A percentile compares a stretch with the other conserved stretches of the same genome.
Evolutionary conservation across 768 basidiomycete genomes (phyloP).

Genomic region (Termitomyces sp.): DNA sequence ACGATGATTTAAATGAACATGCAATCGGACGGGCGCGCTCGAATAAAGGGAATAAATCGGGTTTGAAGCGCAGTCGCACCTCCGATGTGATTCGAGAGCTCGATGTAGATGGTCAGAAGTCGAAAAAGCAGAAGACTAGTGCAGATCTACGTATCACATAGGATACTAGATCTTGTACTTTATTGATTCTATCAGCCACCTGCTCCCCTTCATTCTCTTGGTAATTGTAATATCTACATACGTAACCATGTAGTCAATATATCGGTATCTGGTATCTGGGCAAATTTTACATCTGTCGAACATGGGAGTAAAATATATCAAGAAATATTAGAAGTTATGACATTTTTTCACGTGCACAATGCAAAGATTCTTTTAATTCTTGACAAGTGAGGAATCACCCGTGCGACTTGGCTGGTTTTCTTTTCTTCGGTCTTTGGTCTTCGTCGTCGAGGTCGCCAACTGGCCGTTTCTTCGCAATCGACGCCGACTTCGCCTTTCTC

Average conservation of each 20-base stretch:
- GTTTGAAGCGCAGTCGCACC: constrained; percentile 30
- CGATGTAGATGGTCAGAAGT: constrained; percentile 23
- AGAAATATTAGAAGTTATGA: no score
- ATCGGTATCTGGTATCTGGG: not conserved
- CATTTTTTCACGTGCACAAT: no score
- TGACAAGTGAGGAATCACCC: no score
- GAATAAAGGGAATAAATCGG: constrained; percentile 19
- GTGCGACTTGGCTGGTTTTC: constrained; percentile 8
- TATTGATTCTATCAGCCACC: no score
- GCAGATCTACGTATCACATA: not conserved
- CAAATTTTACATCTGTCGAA: not conserved
- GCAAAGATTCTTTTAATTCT: no score
- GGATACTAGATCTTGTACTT: not conserved
- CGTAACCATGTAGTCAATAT: not conserved
- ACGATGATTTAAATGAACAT: not conserved
- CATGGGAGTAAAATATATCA: no score
- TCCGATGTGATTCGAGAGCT: constrained; percentile 19
- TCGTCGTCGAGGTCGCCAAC: constrained; percentile 11
- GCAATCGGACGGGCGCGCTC: not conserved
- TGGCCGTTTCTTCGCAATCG: constrained; percentile 15
- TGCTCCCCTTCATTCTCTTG: not conserved
- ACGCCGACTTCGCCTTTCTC: not conserved
- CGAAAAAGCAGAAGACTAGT: constrained; percentile 28
- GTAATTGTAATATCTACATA: not conserved
- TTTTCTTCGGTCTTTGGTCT: constrained; percentile 31